phyloP scores from a whole-genome alignment of 176 grass and related monocot species.

The Secale cereale region DNA sequence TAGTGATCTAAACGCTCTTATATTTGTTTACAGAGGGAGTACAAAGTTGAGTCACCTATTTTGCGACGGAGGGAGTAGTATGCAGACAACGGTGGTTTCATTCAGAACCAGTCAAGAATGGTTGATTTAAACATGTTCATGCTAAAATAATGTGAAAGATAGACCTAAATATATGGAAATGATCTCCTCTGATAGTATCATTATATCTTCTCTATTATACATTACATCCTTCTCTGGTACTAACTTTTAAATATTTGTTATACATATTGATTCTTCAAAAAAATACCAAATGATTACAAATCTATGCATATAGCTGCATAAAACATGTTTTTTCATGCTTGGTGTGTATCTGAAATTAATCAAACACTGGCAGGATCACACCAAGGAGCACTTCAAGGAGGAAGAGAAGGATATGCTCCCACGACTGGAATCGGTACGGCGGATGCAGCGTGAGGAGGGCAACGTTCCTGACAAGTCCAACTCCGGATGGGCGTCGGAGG shows the following conservation, averaged over 20 bases:
- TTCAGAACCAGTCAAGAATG: too few relatives aligned
- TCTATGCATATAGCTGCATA: too few relatives aligned
- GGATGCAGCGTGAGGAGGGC: conserved; percentile 62
- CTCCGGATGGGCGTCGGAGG: conserved; percentile 48
- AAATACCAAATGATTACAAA: background rate
- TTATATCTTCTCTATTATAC: too few relatives aligned
- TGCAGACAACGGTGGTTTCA: too few relatives aligned
- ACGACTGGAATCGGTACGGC: conserved; percentile 51
- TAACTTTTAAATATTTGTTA: background rate
- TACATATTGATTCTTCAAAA: background rate
- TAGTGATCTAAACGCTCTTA: too few relatives aligned
- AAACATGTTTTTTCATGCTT: background rate
- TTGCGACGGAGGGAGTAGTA: background rate
- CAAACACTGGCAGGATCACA: conserved; percentile 59
- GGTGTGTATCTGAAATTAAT: conserved; percentile 4
- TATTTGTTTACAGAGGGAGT: too few relatives aligned
- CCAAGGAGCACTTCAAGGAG: conserved; percentile 82
- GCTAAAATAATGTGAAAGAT: background rate
- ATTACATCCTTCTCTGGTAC: background rate
- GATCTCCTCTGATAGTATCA: background rate
- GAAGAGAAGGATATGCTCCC: conserved; percentile 85
- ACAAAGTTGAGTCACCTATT: too few relatives aligned
- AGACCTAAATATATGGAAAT: background rate
- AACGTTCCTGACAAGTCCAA: conserved; percentile 53
- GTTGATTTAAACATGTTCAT: too few relatives aligned